Conservation (phyloP, 768 basidiomycete species). For the Pholiota microspora region DNA sequence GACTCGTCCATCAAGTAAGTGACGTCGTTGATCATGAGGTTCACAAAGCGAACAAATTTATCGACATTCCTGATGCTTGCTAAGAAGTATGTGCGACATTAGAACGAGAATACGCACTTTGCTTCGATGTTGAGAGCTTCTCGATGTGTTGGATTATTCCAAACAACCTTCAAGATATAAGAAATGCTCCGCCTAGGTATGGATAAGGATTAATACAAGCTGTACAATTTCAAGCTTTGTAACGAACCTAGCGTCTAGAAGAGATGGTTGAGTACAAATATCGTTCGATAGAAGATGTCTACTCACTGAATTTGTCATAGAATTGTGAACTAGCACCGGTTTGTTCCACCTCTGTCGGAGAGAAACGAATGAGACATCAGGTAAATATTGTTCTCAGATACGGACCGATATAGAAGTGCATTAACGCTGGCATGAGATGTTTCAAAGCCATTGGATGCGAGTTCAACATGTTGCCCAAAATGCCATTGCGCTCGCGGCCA, state of each 20-base stretch:
- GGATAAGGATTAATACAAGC: not conserved
- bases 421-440: slow-evolving; percentile 87
- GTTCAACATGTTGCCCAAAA: slow-evolving; percentile 82
- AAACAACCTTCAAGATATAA: slow-evolving; percentile 83
- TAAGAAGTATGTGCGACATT: not conserved
- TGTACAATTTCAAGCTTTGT: slow-evolving; percentile 28
- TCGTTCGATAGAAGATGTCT: not conserved
- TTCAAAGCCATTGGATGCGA: slow-evolving; percentile 82
- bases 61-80: slow-evolving; percentile 66
- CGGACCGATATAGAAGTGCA: slow-evolving; percentile 92
- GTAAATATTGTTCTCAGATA: not conserved
- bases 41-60: slow-evolving; percentile 93
- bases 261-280: too few species aligned
- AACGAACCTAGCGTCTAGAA: slow-evolving; percentile 45
- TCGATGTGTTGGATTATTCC: slow-evolving; percentile 88
- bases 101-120: slow-evolving; percentile 38
- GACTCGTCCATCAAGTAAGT: slow-evolving; percentile 98
- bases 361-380: not conserved
- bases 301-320: slow-evolving; percentile 95
- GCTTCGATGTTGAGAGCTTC: slow-evolving; percentile 83
- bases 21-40: slow-evolving; percentile 98
- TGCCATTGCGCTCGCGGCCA: slow-evolving; percentile 62
- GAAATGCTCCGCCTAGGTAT: slow-evolving; percentile 74
- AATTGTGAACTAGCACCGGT: slow-evolving; percentile 98
- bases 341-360: slow-evolving; percentile 82